Evolutionary conservation across 2,329 filamentous ascomycete genomes (phyloP), one percentile per base, ranked within the genome.

Genomic region (Botrytis hyacinthi): DNA sequence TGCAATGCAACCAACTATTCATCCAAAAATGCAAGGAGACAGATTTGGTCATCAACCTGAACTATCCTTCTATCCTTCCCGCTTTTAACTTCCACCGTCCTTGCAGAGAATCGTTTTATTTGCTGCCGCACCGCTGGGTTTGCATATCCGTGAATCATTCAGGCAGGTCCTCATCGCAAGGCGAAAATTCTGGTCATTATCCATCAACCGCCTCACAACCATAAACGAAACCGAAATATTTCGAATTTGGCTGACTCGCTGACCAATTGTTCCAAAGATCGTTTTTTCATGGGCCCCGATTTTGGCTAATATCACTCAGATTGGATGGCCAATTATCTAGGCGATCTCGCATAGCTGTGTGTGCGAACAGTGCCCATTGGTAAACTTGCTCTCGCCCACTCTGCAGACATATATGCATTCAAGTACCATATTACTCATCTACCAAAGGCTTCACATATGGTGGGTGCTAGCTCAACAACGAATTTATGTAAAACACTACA

Each of bases 51-150:
- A 63, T 57, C 14, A 57, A 57, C 14, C 51, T 57, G 51, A 51
- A 22, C 32, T 51, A 51, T 51, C 63, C 32, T 67, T 67, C 63
- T 37, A 20, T 54, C 65, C 65, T 40, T 68, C 32, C 65, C 46
- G 35, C 32, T 54, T 54, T 54, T 68, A 51, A 4, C n/a, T 68
- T 68, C 32, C 35, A 54, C 42, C 26, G 46, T 40, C 35, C 35
- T 51, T 54, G 35, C 16, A 68, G 46, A n/a, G 29, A 54, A 40
- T 68, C 32, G 65, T 68, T 54, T 68, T 20, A 68, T 68, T 68
- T 68, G 65, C 46, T 68, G 65, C 65, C 46, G n/a, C 32, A 37
- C 63, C 32, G 46, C 44, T 42, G 46, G 63, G 63, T 67, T 22
- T 62, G 59, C 22, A n/a, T 61, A 18, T 7, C 35, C 22, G 35